Percentiles rank a stretch among this genome's conserved stretches.
Evolutionary conservation across 2,329 filamentous ascomycete species (phyloP).

Genomic region (Aspergillus sp.): DNA sequence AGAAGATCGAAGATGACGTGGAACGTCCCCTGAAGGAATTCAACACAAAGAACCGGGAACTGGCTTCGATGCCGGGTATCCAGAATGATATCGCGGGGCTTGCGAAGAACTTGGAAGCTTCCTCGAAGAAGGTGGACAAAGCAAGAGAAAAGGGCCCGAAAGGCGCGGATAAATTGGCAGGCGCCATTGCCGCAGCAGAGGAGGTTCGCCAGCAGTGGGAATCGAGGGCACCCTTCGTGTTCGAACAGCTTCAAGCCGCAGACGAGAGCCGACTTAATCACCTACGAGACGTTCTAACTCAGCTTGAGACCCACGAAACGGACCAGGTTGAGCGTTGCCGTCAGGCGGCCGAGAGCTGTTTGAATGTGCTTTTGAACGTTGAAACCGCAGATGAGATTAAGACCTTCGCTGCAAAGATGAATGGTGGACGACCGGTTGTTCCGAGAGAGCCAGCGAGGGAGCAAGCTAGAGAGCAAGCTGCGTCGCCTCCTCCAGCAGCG

Average conservation of each 20-base stretch:
- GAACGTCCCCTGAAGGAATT: constrained; percentile 81
- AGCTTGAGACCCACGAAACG: constrained; percentile 88
- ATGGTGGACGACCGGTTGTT: constrained; percentile 35
- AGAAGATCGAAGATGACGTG: constrained; percentile 83
- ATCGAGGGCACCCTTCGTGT: constrained; percentile 89
- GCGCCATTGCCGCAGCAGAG: constrained; percentile 70
- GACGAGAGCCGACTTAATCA: constrained; percentile 90
- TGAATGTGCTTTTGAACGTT: constrained; percentile 81
- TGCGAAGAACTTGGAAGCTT: constrained; percentile 80
- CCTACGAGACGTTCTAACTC: constrained; percentile 84
- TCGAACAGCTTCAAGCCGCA: constrained; percentile 85
- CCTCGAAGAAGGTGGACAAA: constrained; percentile 83
- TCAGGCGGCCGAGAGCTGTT: constrained; percentile 71
- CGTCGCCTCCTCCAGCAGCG: constrained; percentile 25
- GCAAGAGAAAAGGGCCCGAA: constrained; percentile 76
- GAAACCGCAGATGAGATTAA: constrained; percentile 83
- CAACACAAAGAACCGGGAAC: constrained; percentile 67
- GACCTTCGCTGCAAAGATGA: constrained; percentile 41
- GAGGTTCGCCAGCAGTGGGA: constrained; percentile 85
- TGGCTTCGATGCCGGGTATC: constrained; percentile 77
- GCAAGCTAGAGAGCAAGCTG: constrained; percentile 14
- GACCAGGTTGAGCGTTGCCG: constrained; percentile 79
- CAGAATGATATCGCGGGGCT: constrained; percentile 76
- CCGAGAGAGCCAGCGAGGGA: constrained; percentile 20
- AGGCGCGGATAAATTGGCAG: constrained; percentile 70